Evolutionary conservation across 352 stramenopile genomes (phyloP), one percentile per base, ranked within the genome.

Genomic region (Phytopythium vexans): DNA sequence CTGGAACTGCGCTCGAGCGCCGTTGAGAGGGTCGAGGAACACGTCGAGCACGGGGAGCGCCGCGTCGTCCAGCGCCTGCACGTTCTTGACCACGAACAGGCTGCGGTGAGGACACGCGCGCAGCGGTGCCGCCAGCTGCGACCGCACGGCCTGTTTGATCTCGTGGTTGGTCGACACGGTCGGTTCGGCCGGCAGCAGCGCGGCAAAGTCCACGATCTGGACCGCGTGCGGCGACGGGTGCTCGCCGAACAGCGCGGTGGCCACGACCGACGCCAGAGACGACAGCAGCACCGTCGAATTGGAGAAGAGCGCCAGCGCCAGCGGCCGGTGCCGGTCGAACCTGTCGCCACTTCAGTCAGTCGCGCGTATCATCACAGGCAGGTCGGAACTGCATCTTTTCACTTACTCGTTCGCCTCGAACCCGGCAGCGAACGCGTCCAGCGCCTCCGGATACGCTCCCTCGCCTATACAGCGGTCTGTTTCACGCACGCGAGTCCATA

Each of bases 21-120:
- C 79, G 49, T 89, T 89, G 21, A 89, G 59, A 37, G 79, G 79
- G 41, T 89, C 79, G 21, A 89, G 49, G 39, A 89, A 88, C 35
- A 84, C 65, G 56, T 89, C 79, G 9, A 89, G 62, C 41, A 86
- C 67, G 1, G 79, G 74, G 16, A 89, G 60, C 49, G 68, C 58
- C 3, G 56, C 66, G 41, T 70, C 70, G 48, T 79, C 67, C 46
- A 83, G 54, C 41, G 52, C 45, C 39, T 86, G 72, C 4, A 84
- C 58, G 41, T 83, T 77, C 15, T 74, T 61, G 21, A 89, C 40
- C 21, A 89, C 48, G 32, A 87, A 73, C 12, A 89, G 49, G 27
- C 52, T 84, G 45, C 79, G 79, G 33, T 73, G 41, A 2, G 79
- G 64, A 46, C 79, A 89, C 35, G 64, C 41, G 14, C 46, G 27